These are phyloP conservation scores for Candida peoriensis DNA, from an alignment of 805 yeast genomes.

Conservation along the genomic window DNA sequence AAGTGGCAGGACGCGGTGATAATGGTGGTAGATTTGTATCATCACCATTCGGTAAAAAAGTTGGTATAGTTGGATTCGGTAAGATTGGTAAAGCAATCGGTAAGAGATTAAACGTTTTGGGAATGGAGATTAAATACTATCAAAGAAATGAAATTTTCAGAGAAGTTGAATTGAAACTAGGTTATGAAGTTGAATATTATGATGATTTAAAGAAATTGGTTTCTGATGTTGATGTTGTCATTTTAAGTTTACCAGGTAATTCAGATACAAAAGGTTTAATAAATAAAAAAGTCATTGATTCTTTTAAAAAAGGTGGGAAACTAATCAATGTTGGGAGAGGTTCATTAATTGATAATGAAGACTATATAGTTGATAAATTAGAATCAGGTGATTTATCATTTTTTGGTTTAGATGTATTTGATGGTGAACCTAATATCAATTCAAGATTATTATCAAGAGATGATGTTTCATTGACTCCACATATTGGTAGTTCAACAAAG, in stretches of 20 bases:
- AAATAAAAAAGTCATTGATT: constrained; percentile 34
- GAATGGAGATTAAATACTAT: constrained; percentile 55
- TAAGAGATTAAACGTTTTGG: constrained; percentile 41
- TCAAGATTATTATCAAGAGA: constrained; percentile 22
- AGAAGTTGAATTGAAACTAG: constrained; percentile 25
- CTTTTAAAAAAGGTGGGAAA: constrained; percentile 36
- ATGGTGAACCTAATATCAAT: constrained; percentile 45
- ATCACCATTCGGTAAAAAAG: constrained; percentile 45
- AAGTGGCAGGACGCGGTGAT: constrained; percentile 31
- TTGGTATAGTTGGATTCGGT: constrained; percentile 57
- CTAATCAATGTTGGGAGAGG: constrained; percentile 63
- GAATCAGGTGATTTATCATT: constrained; percentile 42
- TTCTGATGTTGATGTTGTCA: constrained; percentile 43
- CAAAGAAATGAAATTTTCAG: constrained; percentile 37
- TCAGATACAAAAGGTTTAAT: constrained; percentile 46
- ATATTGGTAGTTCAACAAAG: constrained; percentile 53
- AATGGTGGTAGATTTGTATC: constrained; percentile 20
- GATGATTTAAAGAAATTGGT: constrained; percentile 29
- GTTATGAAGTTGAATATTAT: constrained; percentile 34
- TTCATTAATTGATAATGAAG: constrained; percentile 41
- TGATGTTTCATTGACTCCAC: constrained; percentile 56
- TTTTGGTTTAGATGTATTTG: constrained; percentile 59
- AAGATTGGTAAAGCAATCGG: constrained; percentile 55
- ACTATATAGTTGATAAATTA: constrained; percentile 35
- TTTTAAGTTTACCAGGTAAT: constrained; percentile 54